Evolutionary conservation across 192 early-diverging fungal genomes (phyloP), one percentile per base, ranked within the genome.

Genomic region (Globomyces pollinis-pini): DNA sequence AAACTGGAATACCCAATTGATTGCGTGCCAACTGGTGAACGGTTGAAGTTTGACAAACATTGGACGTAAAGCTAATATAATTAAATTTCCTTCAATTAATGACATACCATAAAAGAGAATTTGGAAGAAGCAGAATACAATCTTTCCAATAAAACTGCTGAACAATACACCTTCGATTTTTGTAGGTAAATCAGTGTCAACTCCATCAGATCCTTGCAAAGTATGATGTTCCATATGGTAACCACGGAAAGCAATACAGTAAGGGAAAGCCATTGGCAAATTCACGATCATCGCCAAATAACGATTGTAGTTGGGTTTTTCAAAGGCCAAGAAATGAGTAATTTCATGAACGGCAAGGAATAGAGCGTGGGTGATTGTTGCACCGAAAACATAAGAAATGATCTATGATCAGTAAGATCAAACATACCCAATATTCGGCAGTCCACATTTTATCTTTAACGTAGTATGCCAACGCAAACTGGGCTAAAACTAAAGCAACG

Each of bases 151-250:
- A 45, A 42, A 55, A n/a, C 21, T 30, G 30, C 64, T 60, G 57
- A 81, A 70, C 50, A 95, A 64, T 26, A 77, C 78, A 65, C 80
- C 84, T 70, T 98, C 93, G 78, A 88, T 85, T 44, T 89, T 84
- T 6, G 91, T 74, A 4, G 94, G 94, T 23, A 98, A 78, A 66
- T 98, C 94, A 45, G 91, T 88, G 64, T 98, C 94, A 64, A 88
- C 83, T 15, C 91, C 93, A 21, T 86, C 82, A 12, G 96, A 93
- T 15, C 94, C 94, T 73, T 95, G 92, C 73, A 84, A 94, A n/a
- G 89, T 88, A 75, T 98, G 94, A 69, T 98, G 94, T 70, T 95
- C 94, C 55, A 96, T 76, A 71, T 98, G 94, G 66, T 77, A 77
- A 15, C 73, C 61, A 43, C 67, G 60, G 60, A 69, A 63, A 21